A percentile compares a stretch with the other conserved stretches of the same genome.
These are phyloP conservation scores for Ajuga chamaepitys DNA, from an alignment of 257 asterid species.

Conservation along the genomic window DNA sequence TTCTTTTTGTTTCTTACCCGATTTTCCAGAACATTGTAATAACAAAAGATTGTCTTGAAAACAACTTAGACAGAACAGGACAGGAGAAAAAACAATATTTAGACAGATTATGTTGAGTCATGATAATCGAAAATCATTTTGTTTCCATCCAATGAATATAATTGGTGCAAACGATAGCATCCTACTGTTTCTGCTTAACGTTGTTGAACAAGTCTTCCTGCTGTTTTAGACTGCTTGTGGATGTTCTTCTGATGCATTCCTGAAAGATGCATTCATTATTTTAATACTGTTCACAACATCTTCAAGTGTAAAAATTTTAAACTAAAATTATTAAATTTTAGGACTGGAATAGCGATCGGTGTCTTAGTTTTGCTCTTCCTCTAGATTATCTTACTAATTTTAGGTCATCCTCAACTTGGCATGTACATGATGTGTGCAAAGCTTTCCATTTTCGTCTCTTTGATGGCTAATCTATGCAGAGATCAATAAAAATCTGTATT, in stretches of 20 bases:
- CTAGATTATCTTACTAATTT: background rate
- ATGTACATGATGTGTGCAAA: no score
- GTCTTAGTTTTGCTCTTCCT: background rate
- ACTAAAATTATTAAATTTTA: background rate
- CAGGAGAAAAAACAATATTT: background rate
- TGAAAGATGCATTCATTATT: no score
- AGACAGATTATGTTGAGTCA: background rate
- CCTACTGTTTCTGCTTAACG: background rate
- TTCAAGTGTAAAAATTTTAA: no score
- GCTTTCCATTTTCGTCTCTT: no score
- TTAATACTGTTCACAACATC: no score
- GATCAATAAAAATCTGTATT: background rate
- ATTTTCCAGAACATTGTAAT: no score
- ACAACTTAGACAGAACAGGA: background rate
- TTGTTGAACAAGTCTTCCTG: no score
- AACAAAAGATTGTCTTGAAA: background rate
- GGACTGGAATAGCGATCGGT: background rate
- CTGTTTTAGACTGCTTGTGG: no score
- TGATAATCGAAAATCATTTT: background rate
- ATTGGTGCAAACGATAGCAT: conserved; percentile 5
- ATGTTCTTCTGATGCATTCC: no score
- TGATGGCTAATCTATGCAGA: background rate
- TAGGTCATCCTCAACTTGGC: background rate
- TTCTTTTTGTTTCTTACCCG: no score
- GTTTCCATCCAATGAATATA: background rate